Percentiles rank a stretch among this genome's conserved stretches.
Conservation (phyloP, 73 alveolate genomes). For the Paramecium tetraurelia region DNA sequence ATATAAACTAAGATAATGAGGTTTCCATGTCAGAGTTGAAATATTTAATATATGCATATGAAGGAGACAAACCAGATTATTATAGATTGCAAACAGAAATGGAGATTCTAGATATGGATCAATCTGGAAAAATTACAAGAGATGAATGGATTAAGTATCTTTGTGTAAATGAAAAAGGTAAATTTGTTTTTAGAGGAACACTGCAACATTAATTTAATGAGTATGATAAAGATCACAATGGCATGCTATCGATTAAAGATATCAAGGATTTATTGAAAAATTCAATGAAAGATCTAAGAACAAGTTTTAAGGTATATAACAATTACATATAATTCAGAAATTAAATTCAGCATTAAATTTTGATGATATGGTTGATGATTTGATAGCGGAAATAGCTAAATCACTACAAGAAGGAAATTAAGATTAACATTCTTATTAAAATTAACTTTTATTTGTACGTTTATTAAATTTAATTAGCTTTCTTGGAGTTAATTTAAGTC, state of each 20-base stretch:
- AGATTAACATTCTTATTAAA: background rate
- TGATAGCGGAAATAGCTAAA: background rate
- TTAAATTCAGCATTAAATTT: background rate
- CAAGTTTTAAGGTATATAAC: background rate
- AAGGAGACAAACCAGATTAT: slow-evolving; percentile 47
- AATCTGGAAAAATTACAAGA: slow-evolving; percentile 28
- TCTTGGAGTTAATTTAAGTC: background rate
- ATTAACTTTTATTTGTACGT: background rate
- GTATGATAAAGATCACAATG: background rate
- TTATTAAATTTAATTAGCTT: background rate
- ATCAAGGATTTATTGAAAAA: background rate
- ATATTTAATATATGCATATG: slow-evolving; percentile 42
- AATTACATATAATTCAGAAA: background rate
- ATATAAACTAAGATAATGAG: slow-evolving; percentile 14
- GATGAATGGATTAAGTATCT: slow-evolving; percentile 54
- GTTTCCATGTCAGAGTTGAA: slow-evolving; percentile 34
- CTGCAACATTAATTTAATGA: background rate
- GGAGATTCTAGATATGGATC: slow-evolving; percentile 36
- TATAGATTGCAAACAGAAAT: slow-evolving; percentile 38
- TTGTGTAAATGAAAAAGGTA: slow-evolving; percentile 7
- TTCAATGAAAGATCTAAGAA: background rate
- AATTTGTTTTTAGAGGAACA: background rate
- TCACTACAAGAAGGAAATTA: background rate
- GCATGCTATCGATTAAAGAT: background rate
- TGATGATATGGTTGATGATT: background rate